These are phyloP conservation scores for Hortaea sp. DNA, from an alignment of 2,329 filamentous ascomycete species.

Conservation along the genomic window DNA sequence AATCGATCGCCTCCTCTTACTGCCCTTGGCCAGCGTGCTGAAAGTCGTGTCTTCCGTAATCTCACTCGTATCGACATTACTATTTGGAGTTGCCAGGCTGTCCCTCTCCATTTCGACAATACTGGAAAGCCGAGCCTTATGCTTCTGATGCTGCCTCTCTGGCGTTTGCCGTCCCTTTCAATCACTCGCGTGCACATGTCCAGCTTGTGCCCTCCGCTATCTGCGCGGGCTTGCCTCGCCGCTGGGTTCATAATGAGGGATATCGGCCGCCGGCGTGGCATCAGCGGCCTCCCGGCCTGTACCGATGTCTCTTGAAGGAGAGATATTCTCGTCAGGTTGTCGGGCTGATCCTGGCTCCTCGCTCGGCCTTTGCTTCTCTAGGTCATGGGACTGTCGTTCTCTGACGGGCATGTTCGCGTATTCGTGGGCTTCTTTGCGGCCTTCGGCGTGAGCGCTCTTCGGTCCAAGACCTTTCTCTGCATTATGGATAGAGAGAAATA, in stretches of 20 bases:
- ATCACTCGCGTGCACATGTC: too few species aligned
- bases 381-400: neutral
- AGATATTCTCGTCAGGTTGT: neutral
- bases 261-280: slow-evolving; percentile 1
- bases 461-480: slow-evolving; percentile 29
- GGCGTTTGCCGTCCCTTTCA: slow-evolving; percentile 3
- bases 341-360: neutral
- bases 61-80: slow-evolving; percentile 3
- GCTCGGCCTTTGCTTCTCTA: neutral
- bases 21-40: slow-evolving; percentile 8
- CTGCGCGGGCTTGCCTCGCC: neutral
- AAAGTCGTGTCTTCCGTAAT: slow-evolving; percentile 9
- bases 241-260: neutral
- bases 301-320: neutral
- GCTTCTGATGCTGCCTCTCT: neutral
- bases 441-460: slow-evolving; percentile 27
- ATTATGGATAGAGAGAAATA: slow-evolving; percentile 30
- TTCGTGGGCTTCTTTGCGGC: neutral
- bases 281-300: neutral
- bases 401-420: neutral
- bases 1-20: neutral
- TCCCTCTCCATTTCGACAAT: slow-evolving; percentile 1
- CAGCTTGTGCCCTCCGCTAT: neutral
- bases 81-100: neutral
- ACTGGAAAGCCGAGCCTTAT: neutral